Evolutionary conservation across 306 rosid species (phyloP), one percentile per base, ranked within the genome.

Genomic region (Arachis hypogaea): DNA sequence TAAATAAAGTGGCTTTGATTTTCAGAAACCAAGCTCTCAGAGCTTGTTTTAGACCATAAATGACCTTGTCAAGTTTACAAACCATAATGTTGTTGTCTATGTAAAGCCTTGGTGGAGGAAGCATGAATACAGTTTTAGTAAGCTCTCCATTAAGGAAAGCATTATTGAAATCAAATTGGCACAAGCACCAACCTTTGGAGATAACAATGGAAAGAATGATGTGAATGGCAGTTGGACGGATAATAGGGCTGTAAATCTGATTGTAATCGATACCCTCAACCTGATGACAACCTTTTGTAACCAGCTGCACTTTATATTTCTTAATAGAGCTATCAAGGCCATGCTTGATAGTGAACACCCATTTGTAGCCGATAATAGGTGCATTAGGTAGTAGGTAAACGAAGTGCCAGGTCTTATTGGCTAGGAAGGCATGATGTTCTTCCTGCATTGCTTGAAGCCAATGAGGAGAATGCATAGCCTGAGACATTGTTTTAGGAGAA

Each of bases 41-140:
- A 2, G 16, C 33, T 55, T 59, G 44, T 41, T 41, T 41, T 3
- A 70, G 1, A 82, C 77, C 0, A 54, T 79, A 41, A 6, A 49
- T 3, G 3, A 16, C 12, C 2, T 11, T 71, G 43, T 79, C 12
- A 4, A 49, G 55, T 4, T 49, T 10, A 5, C 55, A 49, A 2
- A 49, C 55, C 2, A 7, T 22, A 1, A 0, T 1, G 28, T 22
- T 22, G 1, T 1, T 22, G 28, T 22, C 1, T 22, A 1, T 22
- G 28, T 22, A 22, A 1, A 22, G 28, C 28, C 28, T 1, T 22
- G 28, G 28, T 22, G 1, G 28, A 22, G 28, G 28, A 0, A 0
- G 2, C 71, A 47, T 46, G 29, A 6, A 47, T 0, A 66, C 43
- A 7, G 46, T 3, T 46, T 66, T 36, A 7, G 0, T 0, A 7